Evolutionary conservation across 2,329 filamentous ascomycete genomes (phyloP).

Genomic region (Stachybotrys chlorohalonatus): DNA sequence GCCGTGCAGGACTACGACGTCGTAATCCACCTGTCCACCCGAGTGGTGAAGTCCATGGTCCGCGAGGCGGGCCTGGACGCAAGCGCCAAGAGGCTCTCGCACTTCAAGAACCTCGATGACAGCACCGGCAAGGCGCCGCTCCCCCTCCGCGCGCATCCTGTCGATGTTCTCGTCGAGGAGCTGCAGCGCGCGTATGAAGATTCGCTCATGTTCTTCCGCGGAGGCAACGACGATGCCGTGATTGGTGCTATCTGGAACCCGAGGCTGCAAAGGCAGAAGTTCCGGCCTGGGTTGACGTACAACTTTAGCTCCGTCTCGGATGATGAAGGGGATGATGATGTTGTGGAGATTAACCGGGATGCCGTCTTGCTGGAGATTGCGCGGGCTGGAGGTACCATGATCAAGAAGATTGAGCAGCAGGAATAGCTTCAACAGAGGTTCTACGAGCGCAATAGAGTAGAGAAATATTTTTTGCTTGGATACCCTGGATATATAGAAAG

Average conservation of each 20-base stretch:
- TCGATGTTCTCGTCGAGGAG: slow-evolving; percentile 56
- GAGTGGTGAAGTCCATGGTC: slow-evolving; percentile 33
- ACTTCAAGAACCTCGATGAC: slow-evolving; percentile 75
- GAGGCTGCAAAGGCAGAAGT: slow-evolving; percentile 44
- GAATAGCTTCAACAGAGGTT: slow-evolving; percentile 5
- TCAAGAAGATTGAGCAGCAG: slow-evolving; percentile 53
- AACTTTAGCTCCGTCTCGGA: slow-evolving; percentile 29
- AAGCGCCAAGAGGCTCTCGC: slow-evolving; percentile 30
- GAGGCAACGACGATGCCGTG: slow-evolving; percentile 44
- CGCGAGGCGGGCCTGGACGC: slow-evolving; percentile 26
- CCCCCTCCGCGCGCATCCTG: slow-evolving; percentile 50
- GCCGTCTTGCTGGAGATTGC: slow-evolving; percentile 67
- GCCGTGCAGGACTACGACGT: slow-evolving; percentile 76
- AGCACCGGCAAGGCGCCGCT: slow-evolving; percentile 34
- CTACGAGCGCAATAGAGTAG: too few species aligned
- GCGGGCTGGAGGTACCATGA: slow-evolving; percentile 55
- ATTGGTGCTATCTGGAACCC: slow-evolving; percentile 54
- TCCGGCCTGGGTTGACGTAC: slow-evolving; percentile 64
- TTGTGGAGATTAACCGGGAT: slow-evolving; percentile 56
- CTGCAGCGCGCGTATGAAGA: slow-evolving; percentile 58
- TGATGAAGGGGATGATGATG: slow-evolving; percentile 26
- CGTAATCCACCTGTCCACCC: slow-evolving; percentile 60
- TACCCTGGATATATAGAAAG: not conserved
- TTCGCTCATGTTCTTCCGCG: slow-evolving; percentile 72
- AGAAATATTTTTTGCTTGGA: not conserved